A percentile compares a stretch with the other conserved stretches of the same genome.
phyloP scores from a whole-genome alignment of 2,329 filamentous ascomycete genomes.

The Scytalidium sp. region DNA sequence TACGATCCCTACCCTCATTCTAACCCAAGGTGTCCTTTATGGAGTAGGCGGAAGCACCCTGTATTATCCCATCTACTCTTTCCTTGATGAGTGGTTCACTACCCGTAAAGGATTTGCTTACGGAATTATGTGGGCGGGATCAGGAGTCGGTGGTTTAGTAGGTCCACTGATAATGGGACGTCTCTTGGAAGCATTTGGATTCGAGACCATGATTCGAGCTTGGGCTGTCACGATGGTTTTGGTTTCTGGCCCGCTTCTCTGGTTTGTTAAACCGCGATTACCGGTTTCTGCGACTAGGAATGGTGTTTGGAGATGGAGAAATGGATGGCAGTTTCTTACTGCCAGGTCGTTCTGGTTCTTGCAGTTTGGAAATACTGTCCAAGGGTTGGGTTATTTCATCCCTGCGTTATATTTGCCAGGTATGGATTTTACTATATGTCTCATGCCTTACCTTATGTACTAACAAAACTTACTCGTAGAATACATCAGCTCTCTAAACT shows the following conservation, averaged over 20 bases:
- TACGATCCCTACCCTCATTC: slow-evolving; percentile 51
- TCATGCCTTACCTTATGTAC: not conserved
- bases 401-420: slow-evolving; percentile 41
- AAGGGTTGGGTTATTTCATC: slow-evolving; percentile 47
- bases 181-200: slow-evolving; percentile 48
- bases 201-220: slow-evolving; percentile 49
- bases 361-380: slow-evolving; percentile 41
- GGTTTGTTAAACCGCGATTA: slow-evolving; percentile 54
- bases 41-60: slow-evolving; percentile 53
- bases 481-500: not conserved
- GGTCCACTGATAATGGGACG: slow-evolving; percentile 51
- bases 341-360: slow-evolving; percentile 40
- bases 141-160: slow-evolving; percentile 47
- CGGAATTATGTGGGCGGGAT: slow-evolving; percentile 59
- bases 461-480: not conserved
- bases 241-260: slow-evolving; percentile 52
- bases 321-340: not conserved
- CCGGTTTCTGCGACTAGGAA: slow-evolving; percentile 26
- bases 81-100: slow-evolving; percentile 61
- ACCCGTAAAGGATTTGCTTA: slow-evolving; percentile 55
- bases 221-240: slow-evolving; percentile 50
- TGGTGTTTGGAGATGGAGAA: not conserved
- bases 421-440: slow-evolving; percentile 4
- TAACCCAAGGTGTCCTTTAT: slow-evolving; percentile 58
- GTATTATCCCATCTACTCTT: slow-evolving; percentile 53